Evolutionary conservation across 2,329 filamentous ascomycete species (phyloP), one percentile per base, ranked within the genome.

Genomic region (Colletotrichum sp.): DNA sequence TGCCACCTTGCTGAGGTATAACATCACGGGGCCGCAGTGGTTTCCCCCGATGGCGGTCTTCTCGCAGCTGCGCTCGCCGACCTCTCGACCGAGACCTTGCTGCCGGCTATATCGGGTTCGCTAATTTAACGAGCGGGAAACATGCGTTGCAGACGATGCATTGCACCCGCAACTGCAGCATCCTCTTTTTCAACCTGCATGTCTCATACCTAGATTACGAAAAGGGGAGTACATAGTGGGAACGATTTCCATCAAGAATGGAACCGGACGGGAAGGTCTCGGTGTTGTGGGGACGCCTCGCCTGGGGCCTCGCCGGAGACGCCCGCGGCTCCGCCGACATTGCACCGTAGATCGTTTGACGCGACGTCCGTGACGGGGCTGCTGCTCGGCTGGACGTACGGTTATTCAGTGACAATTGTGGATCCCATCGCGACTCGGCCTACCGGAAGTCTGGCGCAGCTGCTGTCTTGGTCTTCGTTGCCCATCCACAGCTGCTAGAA

Each of bases 11-110:
- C 85, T 84, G 72, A 89, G 80, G 81, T 90, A 89, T 2, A 87
- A 83, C 26, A 87, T 82, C 8, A 89, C 85, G 1, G 89, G 88
- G 2, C 88, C 88, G 78, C 87, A 88, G 81, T 90, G 88, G 68
- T 86, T 85, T 32, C 88, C 88, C 26, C 89, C 88, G 72, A 90
- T 89, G n/a, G 87, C 89, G 77, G 89, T 84, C 74, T 82, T 86
- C 60, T 75, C 75, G 79, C 88, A 90, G 57, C 80, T 81, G 21
- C 88, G 84, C 80, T 86, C 84, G 36, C 80, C 80, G 26, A 86
- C 86, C 88, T 88, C 77, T 88, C 86, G 16, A 88, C 84, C 3
- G 85, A 86, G 65, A 88, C 80, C 16, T 79, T 84, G 24, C 79
- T 79, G 6, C 85, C 85, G 55, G 84, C 84, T 78, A 78, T 57